Base-by-base conservation (phyloP, 441 rosid genomes). In the Francoa sonchifolia region DNA sequence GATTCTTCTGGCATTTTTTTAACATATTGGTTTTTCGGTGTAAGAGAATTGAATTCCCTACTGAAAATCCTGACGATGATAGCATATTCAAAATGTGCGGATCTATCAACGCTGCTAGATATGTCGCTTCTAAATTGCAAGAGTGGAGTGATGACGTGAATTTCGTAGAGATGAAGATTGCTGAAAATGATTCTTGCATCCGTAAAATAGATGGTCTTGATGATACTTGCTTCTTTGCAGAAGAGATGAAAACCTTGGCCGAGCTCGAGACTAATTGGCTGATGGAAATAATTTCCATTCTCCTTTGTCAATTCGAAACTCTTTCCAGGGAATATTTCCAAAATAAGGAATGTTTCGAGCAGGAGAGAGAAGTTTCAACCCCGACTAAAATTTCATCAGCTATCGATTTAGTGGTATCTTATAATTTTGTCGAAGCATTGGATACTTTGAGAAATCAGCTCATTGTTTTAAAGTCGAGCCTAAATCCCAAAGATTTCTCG, bases 121-220 rank as follows among this genome's bases (percentile, higher is more conserved):
- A 67, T 55, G 60, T 81, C 10, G 81, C 68, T 56, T 69, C 62
- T 13, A 76, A 74, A 58, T 60, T 85, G 62, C 71, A 63, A 57
- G 83, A 78, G 41, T 78, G 95, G 95, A 72, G 79, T 54, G 95
- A 85, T 47, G 86, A 78, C 41, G 62, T 72, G 29, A 66, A 50
- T 34, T 62, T 85, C 50, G 48, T 78, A 11, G 93, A 81, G 65
- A 74, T 76, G 83, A 70, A 48, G 34, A 55, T 54, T 35, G 59
- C 63, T 0, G 86, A 78, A 55, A 59, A 46, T 26, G 51, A 48
- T 38, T 18, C 43, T 26, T 36, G 44, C 18, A 4, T 40, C 26
- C 18, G 19, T 18, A 47, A 39, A 48, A 56, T 44, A 19, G 34
- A 42, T 25, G 30, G 8, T 18, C 47, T 11, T 16, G 50, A 58